Percentiles rank a stretch among this genome's conserved stretches.
Evolutionary conservation across 768 basidiomycete genomes (phyloP).

Genomic region (Dioszegia hungarica): DNA sequence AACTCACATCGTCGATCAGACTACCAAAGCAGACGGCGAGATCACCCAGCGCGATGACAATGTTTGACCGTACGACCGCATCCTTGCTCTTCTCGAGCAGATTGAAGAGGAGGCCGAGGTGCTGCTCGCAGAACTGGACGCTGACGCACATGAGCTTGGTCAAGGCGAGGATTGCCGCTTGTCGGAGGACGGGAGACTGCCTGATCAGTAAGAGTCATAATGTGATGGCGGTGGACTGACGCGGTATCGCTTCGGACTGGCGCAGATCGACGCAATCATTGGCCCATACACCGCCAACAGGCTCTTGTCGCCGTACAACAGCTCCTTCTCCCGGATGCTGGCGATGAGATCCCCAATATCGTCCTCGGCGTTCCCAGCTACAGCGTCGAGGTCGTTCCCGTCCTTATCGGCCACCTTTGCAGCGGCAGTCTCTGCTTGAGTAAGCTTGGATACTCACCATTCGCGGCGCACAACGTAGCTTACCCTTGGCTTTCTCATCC

Average conservation of each 20-base stretch:
- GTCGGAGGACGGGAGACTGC: conserved; percentile 79
- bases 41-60: conserved; percentile 95
- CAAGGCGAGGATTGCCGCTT: conserved; percentile 78
- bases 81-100: conserved; percentile 88
- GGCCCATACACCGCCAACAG: conserved; percentile 81
- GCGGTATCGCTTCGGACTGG: conserved; percentile 85
- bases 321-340: conserved; percentile 74
- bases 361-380: conserved; percentile 95
- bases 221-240: too few relatives aligned
- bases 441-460: not conserved
- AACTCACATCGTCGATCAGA: conserved; percentile 94
- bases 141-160: conserved; percentile 97
- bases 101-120: conserved; percentile 85
- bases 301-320: conserved; percentile 76
- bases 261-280: conserved; percentile 82
- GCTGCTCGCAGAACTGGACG: conserved; percentile 83
- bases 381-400: conserved; percentile 88
- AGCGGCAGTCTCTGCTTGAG: conserved; percentile 55
- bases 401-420: conserved; percentile 50
- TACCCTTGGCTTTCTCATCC: conserved; percentile 77
- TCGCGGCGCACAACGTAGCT: conserved; percentile 25
- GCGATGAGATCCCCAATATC: conserved; percentile 93
- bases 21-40: conserved; percentile 97
- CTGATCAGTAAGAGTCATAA: too few relatives aligned
- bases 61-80: conserved; percentile 85